Evolutionary conservation across 2,329 filamentous ascomycete species (phyloP).

Genomic region (Apiospora koreana): DNA sequence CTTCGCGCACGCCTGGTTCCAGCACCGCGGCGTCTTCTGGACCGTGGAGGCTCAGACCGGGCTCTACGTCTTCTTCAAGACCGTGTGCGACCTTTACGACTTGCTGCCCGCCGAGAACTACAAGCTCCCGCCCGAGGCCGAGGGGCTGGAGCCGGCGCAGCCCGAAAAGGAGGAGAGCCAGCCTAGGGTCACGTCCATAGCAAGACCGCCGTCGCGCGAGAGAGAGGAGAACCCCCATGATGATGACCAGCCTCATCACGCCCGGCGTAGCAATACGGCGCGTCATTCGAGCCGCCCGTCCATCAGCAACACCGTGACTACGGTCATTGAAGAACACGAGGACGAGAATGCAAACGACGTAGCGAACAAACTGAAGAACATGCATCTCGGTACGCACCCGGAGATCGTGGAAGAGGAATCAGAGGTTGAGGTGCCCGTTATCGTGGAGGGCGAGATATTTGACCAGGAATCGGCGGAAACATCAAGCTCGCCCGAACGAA

Average conservation of each 20-base stretch:
- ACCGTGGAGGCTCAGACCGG: conserved; percentile 88
- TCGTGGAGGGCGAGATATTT: conserved; percentile 39
- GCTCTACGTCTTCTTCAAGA: conserved; percentile 95
- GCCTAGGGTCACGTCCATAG: conserved; percentile 36
- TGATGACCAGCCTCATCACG: conserved; percentile 48
- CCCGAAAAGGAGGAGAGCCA: conserved; percentile 44
- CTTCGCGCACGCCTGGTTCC: conserved; percentile 98
- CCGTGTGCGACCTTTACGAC: conserved; percentile 88
- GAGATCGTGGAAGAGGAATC: conserved; percentile 64
- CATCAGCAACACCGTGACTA: conserved; percentile 75
- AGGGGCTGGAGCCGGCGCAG: conserved; percentile 67
- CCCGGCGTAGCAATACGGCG: conserved; percentile 71
- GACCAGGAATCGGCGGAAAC: neutral
- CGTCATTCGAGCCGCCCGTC: conserved; percentile 82
- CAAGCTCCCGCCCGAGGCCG: conserved; percentile 89
- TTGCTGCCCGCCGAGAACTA: conserved; percentile 93
- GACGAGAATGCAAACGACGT: conserved; percentile 58
- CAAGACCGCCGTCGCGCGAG: conserved; percentile 26
- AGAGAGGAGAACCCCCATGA: conserved; percentile 40
- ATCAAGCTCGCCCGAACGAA: conserved; percentile 3
- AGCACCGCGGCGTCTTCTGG: conserved; percentile 95
- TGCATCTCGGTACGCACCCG: conserved; percentile 46
- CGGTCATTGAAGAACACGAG: conserved; percentile 81
- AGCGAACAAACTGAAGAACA: conserved; percentile 44
- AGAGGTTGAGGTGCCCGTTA: conserved; percentile 39